phyloP scores from a whole-genome alignment of 495 filamentous ascomycete species.

The Coniosporium apollinis region DNA sequence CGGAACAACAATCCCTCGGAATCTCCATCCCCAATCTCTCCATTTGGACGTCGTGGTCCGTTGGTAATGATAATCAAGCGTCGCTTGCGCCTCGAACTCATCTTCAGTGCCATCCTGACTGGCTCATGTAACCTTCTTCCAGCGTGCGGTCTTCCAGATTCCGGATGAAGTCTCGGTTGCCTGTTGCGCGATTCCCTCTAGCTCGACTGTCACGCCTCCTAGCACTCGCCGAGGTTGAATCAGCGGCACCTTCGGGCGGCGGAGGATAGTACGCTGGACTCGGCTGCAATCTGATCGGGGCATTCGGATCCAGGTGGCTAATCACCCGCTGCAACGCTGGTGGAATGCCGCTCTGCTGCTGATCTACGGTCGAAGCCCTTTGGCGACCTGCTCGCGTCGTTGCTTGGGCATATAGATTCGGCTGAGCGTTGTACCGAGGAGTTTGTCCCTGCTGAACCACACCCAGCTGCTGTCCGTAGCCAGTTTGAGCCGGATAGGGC shows the following conservation, averaged over 20 bases:
- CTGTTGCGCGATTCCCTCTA: conserved; percentile 32
- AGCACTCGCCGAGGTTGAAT: conserved; percentile 42
- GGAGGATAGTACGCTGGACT: conserved; percentile 97
- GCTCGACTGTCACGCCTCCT: conserved; percentile 59
- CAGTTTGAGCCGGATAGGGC: conserved; percentile 59
- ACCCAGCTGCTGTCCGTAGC: conserved; percentile 58
- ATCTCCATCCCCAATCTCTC: too few species aligned
- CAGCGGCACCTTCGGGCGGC: conserved; percentile 69
- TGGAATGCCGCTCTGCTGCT: conserved; percentile 79
- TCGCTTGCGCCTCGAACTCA: background rate
- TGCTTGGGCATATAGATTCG: conserved; percentile 74
- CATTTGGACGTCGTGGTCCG: too few species aligned
- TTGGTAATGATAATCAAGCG: too few species aligned
- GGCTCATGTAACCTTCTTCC: conserved; percentile 64
- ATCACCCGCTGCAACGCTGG: conserved; percentile 89
- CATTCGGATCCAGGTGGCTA: conserved; percentile 87
- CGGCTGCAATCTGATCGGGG: conserved; percentile 85
- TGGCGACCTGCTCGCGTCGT: conserved; percentile 69
- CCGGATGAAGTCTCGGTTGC: conserved; percentile 79
- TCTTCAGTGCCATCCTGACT: conserved; percentile 45
- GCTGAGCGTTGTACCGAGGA: conserved; percentile 47
- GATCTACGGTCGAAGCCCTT: conserved; percentile 89
- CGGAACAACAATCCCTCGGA: too few species aligned
- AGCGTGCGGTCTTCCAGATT: conserved; percentile 86
- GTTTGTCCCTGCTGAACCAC: conserved; percentile 48